A percentile compares a stretch with the other conserved stretches of the same genome.
These are phyloP conservation scores for Solanum infundibuliforme DNA, from an alignment of 257 asterid genomes.

Conservation along the genomic window DNA sequence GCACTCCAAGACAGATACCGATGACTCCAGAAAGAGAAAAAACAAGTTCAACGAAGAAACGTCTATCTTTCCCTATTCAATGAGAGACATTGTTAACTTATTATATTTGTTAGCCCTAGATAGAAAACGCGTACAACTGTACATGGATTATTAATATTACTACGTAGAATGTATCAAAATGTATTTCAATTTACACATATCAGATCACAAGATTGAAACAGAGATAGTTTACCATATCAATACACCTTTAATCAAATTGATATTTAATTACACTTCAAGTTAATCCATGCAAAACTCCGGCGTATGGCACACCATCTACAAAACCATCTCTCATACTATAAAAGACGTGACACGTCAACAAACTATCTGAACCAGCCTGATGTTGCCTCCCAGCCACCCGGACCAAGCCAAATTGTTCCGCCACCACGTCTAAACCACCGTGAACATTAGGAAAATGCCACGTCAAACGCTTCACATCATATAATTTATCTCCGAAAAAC, in stretches of 20 bases:
- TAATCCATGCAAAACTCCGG: neutral
- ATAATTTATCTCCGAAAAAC: neutral
- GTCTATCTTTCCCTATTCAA: constrained; percentile 32
- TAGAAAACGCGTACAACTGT: neutral
- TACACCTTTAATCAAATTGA: neutral
- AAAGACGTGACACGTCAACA: neutral
- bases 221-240: neutral
- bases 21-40: constrained; percentile 40
- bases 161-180: neutral
- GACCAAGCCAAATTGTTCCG: accelerated
- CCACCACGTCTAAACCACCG: neutral
- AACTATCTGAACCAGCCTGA: neutral
- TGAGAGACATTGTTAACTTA: constrained; percentile 3
- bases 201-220: neutral
- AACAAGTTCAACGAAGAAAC: constrained; percentile 34
- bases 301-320: accelerated
- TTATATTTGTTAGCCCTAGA: neutral
- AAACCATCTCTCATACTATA: neutral
- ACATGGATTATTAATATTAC: neutral
- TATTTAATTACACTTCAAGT: neutral
- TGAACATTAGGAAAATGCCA: neutral
- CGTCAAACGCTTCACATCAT: neutral
- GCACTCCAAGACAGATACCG: constrained; percentile 51
- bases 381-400: neutral
- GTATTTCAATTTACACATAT: too few relatives aligned